Percentiles rank a stretch among this genome's conserved stretches.
Conservation (phyloP, 176 grass and related monocot genomes). For the Juncus effusus region DNA sequence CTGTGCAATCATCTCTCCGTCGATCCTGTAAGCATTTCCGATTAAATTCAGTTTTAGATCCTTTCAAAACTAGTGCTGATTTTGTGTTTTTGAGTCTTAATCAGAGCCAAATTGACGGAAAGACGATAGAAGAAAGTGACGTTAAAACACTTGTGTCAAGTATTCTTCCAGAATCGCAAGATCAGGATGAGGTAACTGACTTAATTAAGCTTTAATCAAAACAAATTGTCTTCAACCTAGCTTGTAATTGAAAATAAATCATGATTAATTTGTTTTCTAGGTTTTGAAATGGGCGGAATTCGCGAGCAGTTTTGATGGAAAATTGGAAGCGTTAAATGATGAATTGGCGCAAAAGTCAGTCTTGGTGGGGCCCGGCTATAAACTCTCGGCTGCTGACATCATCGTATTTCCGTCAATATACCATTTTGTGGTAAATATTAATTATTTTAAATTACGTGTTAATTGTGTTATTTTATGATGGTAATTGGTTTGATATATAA, state of each 20-base stretch:
- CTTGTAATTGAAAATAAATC: constrained; percentile 2
- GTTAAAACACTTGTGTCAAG: constrained; percentile 45
- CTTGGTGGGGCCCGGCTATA: constrained; percentile 49
- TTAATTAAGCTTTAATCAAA: neutral
- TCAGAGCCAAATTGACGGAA: constrained; percentile 44
- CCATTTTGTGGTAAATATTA: constrained; percentile 48
- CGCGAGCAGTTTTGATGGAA: constrained; percentile 53
- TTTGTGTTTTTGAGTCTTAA: constrained; percentile 20
- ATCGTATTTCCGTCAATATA: constrained; percentile 65
- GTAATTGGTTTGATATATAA: neutral
- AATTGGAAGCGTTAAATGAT: constrained; percentile 54
- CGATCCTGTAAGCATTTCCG: constrained; percentile 43
- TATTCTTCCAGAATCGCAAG: constrained; percentile 31
- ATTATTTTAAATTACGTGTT: neutral
- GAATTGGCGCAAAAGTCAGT: constrained; percentile 73
- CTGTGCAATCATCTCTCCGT: constrained; percentile 58
- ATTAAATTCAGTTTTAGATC: neutral
- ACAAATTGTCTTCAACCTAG: constrained; percentile 2
- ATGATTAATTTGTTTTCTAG: constrained; percentile 38
- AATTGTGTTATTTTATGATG: constrained; percentile 1
- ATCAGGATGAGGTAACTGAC: constrained; percentile 56
- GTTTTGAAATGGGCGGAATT: constrained; percentile 72
- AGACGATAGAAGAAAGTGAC: constrained; percentile 49
- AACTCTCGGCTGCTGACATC: constrained; percentile 67
- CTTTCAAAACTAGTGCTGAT: neutral